These are phyloP conservation scores for Cordyceps cateniannulata DNA, from an alignment of 2,329 filamentous ascomycete species.

Conservation along the genomic window DNA sequence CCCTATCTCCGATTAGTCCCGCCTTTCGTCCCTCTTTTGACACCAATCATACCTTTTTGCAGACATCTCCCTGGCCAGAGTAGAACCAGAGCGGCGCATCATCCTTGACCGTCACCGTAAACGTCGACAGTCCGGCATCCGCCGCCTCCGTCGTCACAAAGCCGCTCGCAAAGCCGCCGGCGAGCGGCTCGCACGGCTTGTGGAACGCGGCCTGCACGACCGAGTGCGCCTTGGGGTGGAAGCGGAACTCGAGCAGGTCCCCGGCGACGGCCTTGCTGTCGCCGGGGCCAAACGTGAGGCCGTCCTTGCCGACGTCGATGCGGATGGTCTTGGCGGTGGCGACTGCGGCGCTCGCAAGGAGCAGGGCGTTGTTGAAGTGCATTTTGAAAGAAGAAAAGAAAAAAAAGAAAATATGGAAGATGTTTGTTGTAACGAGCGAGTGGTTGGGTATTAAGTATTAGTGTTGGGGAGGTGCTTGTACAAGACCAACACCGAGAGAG, in stretches of 20 bases:
- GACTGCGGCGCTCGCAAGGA: background rate
- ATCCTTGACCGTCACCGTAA: conserved; percentile 38
- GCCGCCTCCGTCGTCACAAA: conserved; percentile 34
- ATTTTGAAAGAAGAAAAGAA: background rate
- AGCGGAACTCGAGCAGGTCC: conserved; percentile 48
- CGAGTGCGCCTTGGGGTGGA: conserved; percentile 44
- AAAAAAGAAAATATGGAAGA: background rate
- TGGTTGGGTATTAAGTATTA: no score
- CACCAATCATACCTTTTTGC: conserved; percentile 38
- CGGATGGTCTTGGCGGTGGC: conserved; percentile 31
- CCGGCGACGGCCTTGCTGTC: conserved; percentile 42
- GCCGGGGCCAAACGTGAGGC: conserved; percentile 44
- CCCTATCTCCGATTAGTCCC: background rate
- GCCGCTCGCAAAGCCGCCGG: conserved; percentile 38
- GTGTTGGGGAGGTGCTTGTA: no score
- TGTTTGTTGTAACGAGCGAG: no score
- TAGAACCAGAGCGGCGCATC: conserved; percentile 38
- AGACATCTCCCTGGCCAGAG: conserved; percentile 40
- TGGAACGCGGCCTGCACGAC: conserved; percentile 38
- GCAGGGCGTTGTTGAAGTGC: background rate
- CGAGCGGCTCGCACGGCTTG: conserved; percentile 35
- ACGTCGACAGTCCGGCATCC: conserved; percentile 34
- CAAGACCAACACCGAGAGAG: background rate
- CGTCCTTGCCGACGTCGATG: conserved; percentile 37
- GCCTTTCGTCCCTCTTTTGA: background rate